Evolutionary conservation across 1,284 basidiomycete genomes (phyloP), one percentile per base, ranked within the genome.

Genomic region (Ganoderma lucidum): DNA sequence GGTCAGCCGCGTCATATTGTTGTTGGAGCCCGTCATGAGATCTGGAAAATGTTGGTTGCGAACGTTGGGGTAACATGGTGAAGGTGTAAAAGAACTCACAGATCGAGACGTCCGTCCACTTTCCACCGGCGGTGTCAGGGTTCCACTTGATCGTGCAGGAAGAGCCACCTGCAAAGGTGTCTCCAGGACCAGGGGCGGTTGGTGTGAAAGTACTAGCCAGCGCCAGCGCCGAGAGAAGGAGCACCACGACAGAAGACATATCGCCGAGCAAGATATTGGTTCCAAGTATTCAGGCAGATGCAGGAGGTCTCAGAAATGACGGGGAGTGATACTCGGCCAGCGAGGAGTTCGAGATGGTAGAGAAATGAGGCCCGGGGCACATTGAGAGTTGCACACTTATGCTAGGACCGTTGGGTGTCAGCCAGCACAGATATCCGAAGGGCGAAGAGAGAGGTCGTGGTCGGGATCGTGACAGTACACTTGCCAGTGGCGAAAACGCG

Each of bases 11-110:
- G 76, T 75, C 82, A 83, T 82, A 69, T 83, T 80, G 65, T 71
- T 71, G 68, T 83, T 82, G 1, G 81, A 78, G 14, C 83, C 82
- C 1, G 81, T 80, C 82, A 84, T 83, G 59, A 84, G 74, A 42
- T 77, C 83, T 83, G 68, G 42, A 17, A 14, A 51, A 15, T 5
- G 23, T 30, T 19, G 41, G 32, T 39, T 28, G 28, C 51, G 28
- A 62, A 2, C 2, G 35, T 45, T 4, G 35, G 3, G 48, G 14
- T 1, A 6, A 15, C 6, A 32, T 17, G 37, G 28, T 39, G 15
- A 3, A 41, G 6, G 37, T 5, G 23, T 10, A 37, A 30, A 12
- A 19, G n/a, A 2, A 70, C 80, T 35, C 63, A 83, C 83, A 75
- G 39, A 83, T 83, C 4, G 82, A 76, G 28, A 83, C 71, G 63